Evolutionary conservation across 495 filamentous ascomycete species (phyloP), one percentile per base, ranked within the genome.

Genomic region (Penicillium mononematosum): DNA sequence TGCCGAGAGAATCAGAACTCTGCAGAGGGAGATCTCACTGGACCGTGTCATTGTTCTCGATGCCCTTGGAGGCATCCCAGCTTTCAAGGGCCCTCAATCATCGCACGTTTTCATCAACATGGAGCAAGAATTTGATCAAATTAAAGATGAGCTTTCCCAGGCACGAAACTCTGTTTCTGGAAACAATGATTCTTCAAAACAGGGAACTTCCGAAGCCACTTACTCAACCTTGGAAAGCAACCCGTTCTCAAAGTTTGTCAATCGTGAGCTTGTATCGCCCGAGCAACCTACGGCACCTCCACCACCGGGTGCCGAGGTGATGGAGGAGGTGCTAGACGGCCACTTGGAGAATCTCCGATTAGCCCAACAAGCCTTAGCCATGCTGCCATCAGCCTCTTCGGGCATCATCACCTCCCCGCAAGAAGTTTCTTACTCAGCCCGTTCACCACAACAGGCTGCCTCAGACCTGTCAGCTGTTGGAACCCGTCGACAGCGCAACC

Each of bases 81-180:
- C 88, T 0, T 79, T 75, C 50, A 81, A 82, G 41, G 81, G 85
- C 16, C 82, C 81, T 0, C 82, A 88, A 41, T 81, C 82, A 9
- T 85, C 88, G 14, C 90, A 96, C 65, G 83, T 96, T 4, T 99
- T 97, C 69, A 82, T 99, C 69, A 99, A 99, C 62, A 81, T 99
- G 63, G 89, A 96, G 66, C 91, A 98, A 65, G 92, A 99, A 60
- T 96, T 86, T 65, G 71, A 79, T 3, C 77, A 80, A 31, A 87
- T 96, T 32, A 72, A 78, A 49, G 65, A 79, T 1, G 82, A 91
- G 55, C 76, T 98, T 10, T 59, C 64, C 14, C 56, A 59, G 43
- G 55, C 61, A 24, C 67, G 53, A 50, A 51, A 61, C 10, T 55
- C 65, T 22, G 22, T 22, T 22, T 1, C 20, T 20, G 20, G 20